Base-by-base conservation (phyloP, 257 asterid genomes). In the Rubia yunnanensis region DNA sequence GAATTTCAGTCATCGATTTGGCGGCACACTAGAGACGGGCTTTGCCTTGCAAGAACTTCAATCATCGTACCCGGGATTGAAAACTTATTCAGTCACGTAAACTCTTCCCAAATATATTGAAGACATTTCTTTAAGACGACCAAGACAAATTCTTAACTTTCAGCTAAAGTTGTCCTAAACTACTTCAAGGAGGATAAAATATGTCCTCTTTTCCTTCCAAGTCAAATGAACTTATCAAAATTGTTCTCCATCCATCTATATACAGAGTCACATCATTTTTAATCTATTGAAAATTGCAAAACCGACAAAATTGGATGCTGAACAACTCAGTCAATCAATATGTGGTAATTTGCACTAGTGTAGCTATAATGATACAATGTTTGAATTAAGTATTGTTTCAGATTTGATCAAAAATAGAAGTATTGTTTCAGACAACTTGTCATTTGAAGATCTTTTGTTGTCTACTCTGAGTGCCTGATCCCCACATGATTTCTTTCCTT, bases 401-500 rank as follows among this genome's bases (percentile, higher is more conserved):
- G 23, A 48, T 48, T 7, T 14, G 23, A 48, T 22, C 20, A 48
- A 3, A 17, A 39, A 11, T 32, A 39, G n/a, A n/a, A n/a, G n/a
- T n/a, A n/a, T n/a, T n/a, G n/a, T n/a, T n/a, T 32, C 7, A 8
- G 4, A 32, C 36, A 41, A 41, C 4, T 41, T 41, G 49, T n/a
- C 17, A 46, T 28, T 26, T 23, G 46, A 23, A 60, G 53, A 69
- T 59, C 48, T 36, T 48, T 27, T 9, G 39, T 60, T 69, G 67
- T 69, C 67, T 60, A 23, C 27, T 49, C 23, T 60, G 24, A 10
- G 4, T 2, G 23, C 5, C 20, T 48, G 15, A 14, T 38, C 46
- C 41, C 0, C 46, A 38, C 15, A 38, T 10, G 48, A 39, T 15
- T 17, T 39, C 48, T 39, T 39, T 39, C 18, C 14, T 11, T 11